phyloP scores from a whole-genome alignment of 169 alveolate species.

The Plasmodium cynomolgi region DNA sequence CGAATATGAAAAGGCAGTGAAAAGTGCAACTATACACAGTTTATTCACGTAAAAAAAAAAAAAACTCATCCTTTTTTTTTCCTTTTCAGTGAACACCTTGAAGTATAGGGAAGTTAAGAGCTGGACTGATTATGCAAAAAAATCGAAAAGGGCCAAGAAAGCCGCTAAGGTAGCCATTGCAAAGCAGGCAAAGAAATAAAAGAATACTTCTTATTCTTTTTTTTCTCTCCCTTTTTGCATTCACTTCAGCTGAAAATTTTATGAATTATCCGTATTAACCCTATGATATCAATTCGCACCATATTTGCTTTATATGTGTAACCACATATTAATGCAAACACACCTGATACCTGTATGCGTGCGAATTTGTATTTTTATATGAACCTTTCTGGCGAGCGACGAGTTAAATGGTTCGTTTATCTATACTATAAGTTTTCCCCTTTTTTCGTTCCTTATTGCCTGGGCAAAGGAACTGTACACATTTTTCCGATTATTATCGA shows the following conservation, averaged over 20 bases:
- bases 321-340: background rate
- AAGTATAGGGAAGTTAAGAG: slow-evolving; percentile 42
- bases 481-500: background rate
- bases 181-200: background rate
- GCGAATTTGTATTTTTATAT: background rate
- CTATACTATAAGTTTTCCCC: background rate
- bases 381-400: background rate
- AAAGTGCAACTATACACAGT: background rate
- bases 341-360: background rate
- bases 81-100: slow-evolving; percentile 11
- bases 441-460: background rate
- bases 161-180: background rate
- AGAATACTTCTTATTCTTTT: background rate
- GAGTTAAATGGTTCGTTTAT: background rate
- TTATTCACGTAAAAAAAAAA: background rate
- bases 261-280: slow-evolving; percentile 1
- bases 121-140: slow-evolving; percentile 31
- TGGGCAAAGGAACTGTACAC: background rate
- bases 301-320: background rate
- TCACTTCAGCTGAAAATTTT: background rate
- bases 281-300: background rate
- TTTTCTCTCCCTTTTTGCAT: background rate
- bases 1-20: background rate
- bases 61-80: background rate
- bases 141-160: background rate